Evolutionary conservation across 2,329 filamentous ascomycete genomes (phyloP).

Genomic region (Phyllosticta citribraziliensis): DNA sequence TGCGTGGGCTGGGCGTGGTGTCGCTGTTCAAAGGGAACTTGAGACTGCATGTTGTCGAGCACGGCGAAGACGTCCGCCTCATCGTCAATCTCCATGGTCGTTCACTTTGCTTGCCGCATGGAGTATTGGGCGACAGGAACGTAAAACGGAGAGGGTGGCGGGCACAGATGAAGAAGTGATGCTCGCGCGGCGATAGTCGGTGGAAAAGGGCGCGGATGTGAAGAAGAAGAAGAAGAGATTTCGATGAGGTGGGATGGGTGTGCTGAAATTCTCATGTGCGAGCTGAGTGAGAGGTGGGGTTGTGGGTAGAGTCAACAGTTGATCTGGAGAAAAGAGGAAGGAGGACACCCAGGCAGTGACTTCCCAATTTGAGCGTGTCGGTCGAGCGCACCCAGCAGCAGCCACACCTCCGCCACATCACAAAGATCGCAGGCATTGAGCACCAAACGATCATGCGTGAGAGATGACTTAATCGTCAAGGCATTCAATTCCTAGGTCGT

Average conservation of each 20-base stretch:
- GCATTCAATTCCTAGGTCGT: neutral
- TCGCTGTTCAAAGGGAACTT: neutral
- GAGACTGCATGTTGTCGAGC: neutral
- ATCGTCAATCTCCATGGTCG: neutral
- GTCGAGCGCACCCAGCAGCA: neutral
- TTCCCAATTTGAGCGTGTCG: neutral
- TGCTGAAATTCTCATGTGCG: neutral
- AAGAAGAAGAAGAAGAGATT: neutral
- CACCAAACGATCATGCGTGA: neutral
- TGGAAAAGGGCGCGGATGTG: neutral
- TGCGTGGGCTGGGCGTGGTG: neutral
- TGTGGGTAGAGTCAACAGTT: neutral
- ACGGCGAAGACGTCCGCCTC: constrained; percentile 9
- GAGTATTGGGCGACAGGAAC: neutral
- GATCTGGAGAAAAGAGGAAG: neutral
- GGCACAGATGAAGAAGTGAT: neutral
- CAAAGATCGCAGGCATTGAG: neutral
- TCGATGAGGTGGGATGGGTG: neutral
- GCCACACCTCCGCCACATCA: neutral
- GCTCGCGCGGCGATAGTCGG: neutral
- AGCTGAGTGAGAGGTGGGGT: neutral
- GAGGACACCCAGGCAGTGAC: neutral
- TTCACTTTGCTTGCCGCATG: neutral
- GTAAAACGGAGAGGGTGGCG: too few species aligned
- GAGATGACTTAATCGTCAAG: neutral